Percentiles rank a stretch among this genome's conserved stretches.
Conservation (phyloP, 179 eudicot species). For the Spinacia oleracea region DNA sequence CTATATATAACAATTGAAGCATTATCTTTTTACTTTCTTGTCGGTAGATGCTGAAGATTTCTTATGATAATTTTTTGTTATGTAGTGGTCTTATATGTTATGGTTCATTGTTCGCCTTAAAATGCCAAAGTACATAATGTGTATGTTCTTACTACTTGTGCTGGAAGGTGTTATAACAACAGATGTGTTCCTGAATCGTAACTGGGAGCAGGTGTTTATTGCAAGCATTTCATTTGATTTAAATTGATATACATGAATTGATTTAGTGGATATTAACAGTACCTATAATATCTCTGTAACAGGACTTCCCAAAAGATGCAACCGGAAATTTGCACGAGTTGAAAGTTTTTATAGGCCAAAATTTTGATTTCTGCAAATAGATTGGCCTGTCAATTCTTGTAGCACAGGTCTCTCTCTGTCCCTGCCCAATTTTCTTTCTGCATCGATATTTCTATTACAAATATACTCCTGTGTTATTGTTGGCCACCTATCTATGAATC, state of each 20-base stretch:
- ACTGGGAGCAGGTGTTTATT: slow-evolving; percentile 71
- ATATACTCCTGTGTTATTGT: not conserved
- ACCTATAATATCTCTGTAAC: slow-evolving; percentile 11
- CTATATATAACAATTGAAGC: not conserved
- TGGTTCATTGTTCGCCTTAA: slow-evolving; percentile 31
- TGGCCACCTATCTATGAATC: not conserved
- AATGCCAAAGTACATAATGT: slow-evolving; percentile 52
- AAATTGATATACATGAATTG: not conserved
- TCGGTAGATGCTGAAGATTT: not conserved
- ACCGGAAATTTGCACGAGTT: slow-evolving; percentile 57
- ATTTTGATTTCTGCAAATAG: slow-evolving; percentile 85
- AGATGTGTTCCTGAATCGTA: slow-evolving; percentile 65
- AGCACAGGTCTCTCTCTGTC: slow-evolving; percentile 53
- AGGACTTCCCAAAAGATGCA: slow-evolving; percentile 71
- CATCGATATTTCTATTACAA: not conserved
- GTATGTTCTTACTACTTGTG: slow-evolving; percentile 61
- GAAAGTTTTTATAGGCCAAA: slow-evolving; percentile 53
- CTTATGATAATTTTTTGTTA: too few relatives aligned
- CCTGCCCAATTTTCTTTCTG: slow-evolving; percentile 16
- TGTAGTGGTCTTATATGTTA: not conserved
- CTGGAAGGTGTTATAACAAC: slow-evolving; percentile 72
- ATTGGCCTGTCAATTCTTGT: slow-evolving; percentile 64
- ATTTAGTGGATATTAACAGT: not conserved
- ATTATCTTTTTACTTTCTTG: not conserved
- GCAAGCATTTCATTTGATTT: not conserved